Evolutionary conservation across 257 asterid species (phyloP).

Genomic region (Leptodermis oblonga): DNA sequence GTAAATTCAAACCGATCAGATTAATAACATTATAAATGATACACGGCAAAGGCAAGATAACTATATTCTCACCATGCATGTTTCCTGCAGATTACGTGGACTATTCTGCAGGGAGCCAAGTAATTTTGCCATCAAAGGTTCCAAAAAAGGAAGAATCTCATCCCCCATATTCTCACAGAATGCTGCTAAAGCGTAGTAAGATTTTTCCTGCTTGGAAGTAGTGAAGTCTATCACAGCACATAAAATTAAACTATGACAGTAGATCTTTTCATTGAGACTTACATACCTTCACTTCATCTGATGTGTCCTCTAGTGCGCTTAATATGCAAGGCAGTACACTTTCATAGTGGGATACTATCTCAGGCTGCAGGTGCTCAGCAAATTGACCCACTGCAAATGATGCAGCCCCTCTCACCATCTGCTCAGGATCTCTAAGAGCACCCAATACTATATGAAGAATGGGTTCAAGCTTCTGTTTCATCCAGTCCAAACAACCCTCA

Average conservation of each 20-base stretch:
- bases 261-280: conserved; percentile 4
- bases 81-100: conserved; percentile 87
- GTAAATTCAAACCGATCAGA: conserved; percentile 19
- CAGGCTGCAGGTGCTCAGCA: conserved; percentile 97
- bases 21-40: not conserved
- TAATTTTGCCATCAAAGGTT: conserved; percentile 84
- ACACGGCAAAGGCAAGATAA: conserved; percentile 15
- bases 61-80: conserved; percentile 71
- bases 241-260: conserved; percentile 7
- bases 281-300: conserved; percentile 95
- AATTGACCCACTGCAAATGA: conserved; percentile 94
- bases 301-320: conserved; percentile 88
- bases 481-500: conserved; percentile 89
- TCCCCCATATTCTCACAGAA: conserved; percentile 99
- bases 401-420: conserved; percentile 99
- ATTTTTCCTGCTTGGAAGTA: conserved; percentile 66
- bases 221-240: conserved; percentile 16
- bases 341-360: conserved; percentile 82
- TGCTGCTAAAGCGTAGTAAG: conserved; percentile 97
- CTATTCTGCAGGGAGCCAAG: conserved; percentile 77
- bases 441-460: conserved; percentile 72
- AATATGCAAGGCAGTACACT: conserved; percentile 87
- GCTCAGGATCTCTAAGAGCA: conserved; percentile 96
- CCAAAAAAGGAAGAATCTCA: conserved; percentile 90
- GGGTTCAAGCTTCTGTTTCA: conserved; percentile 81